These are phyloP conservation scores for Leptographium galeiforme DNA, from an alignment of 2,329 filamentous ascomycete genomes.

Conservation along the genomic window DNA sequence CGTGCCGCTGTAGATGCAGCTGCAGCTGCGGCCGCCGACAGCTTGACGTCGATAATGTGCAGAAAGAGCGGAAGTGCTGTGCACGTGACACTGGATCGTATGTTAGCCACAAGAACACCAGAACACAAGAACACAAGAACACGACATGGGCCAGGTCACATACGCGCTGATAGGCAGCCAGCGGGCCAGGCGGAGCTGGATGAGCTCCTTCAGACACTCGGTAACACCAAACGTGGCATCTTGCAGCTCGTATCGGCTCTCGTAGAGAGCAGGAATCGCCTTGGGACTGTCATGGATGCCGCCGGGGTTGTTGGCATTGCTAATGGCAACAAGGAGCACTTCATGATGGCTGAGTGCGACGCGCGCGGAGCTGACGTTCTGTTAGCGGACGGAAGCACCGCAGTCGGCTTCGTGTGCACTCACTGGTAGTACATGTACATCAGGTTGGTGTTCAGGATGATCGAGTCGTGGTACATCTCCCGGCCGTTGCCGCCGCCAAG, in stretches of 20 bases:
- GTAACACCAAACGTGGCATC: conserved; percentile 10
- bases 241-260: conserved; percentile 10
- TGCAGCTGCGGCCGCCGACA: not conserved
- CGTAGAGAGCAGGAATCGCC: conserved; percentile 3
- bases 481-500: not conserved
- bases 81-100: conserved; percentile 6
- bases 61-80: conserved; percentile 11
- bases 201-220: conserved; percentile 11
- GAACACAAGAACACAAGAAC: not conserved
- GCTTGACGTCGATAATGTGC: conserved; percentile 11
- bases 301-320: conserved; percentile 20
- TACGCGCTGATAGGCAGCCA: conserved; percentile 12
- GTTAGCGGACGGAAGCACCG: not conserved
- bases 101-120: not conserved
- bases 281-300: conserved; percentile 8
- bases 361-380: conserved; percentile 5
- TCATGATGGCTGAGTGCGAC: conserved; percentile 12
- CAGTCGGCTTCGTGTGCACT: not conserved
- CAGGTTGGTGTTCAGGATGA: conserved; percentile 12
- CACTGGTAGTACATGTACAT: conserved; percentile 13
- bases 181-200: conserved; percentile 10
- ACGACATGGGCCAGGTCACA: not conserved
- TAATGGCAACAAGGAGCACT: conserved; percentile 23
- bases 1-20: not conserved
- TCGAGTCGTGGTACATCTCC: conserved; percentile 9